Conservation (phyloP, 768 basidiomycete genomes). For the Tylopilus plumbeoviolaceoides region DNA sequence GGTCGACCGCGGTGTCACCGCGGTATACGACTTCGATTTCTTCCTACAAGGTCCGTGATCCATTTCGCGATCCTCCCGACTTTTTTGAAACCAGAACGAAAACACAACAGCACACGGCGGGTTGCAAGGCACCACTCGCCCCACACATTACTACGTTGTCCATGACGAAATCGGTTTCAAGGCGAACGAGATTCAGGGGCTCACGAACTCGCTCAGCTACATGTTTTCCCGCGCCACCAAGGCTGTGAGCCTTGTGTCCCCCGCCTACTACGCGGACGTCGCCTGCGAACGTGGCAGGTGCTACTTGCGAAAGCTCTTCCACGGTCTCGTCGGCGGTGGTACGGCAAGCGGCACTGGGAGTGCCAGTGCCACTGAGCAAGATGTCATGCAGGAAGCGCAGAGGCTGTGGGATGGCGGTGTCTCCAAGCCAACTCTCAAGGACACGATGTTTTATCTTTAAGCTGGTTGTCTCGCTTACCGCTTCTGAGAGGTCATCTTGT, state of each 20-base stretch:
- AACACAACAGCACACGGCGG: slow-evolving; percentile 37
- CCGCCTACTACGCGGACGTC: slow-evolving; percentile 43
- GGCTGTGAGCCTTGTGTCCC: slow-evolving; percentile 34
- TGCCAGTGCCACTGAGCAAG: slow-evolving; percentile 42
- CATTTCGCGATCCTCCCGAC: background rate
- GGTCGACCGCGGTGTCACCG: slow-evolving; percentile 52
- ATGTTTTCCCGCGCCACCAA: slow-evolving; percentile 60
- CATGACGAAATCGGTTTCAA: slow-evolving; percentile 50
- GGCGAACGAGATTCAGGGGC: slow-evolving; percentile 48
- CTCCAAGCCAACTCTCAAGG: slow-evolving; percentile 43
- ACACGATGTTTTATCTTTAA: slow-evolving; percentile 78
- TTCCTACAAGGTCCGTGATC: slow-evolving; percentile 43
- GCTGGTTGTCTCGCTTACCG: background rate
- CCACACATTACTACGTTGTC: slow-evolving; percentile 54
- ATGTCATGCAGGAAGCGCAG: slow-evolving; percentile 51
- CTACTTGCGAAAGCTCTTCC: slow-evolving; percentile 47
- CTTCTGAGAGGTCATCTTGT: background rate
- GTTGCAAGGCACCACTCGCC: slow-evolving; percentile 44
- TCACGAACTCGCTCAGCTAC: slow-evolving; percentile 53
- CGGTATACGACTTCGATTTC: slow-evolving; percentile 53
- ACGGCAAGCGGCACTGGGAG: slow-evolving; percentile 31
- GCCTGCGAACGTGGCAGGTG: slow-evolving; percentile 53
- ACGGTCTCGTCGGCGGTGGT: slow-evolving; percentile 28
- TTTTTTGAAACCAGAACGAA: background rate
- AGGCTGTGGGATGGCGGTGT: slow-evolving; percentile 57